These are phyloP conservation scores for Fusarium algeriense DNA, from an alignment of 2,329 filamentous ascomycete genomes.

Conservation along the genomic window DNA sequence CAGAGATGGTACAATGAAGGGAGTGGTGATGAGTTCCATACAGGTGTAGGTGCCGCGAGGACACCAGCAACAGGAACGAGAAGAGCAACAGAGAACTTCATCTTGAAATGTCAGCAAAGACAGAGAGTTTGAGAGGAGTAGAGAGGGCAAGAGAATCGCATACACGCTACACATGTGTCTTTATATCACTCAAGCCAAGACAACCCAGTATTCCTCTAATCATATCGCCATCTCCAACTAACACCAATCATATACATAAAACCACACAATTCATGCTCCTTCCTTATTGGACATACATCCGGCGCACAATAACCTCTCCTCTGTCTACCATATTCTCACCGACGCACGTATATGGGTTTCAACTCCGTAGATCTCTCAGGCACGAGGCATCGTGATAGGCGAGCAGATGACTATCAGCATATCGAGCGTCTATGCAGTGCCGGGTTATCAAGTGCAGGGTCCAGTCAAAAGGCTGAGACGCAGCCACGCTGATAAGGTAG, in stretches of 20 bases:
- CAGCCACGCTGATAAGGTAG: constrained; percentile 35
- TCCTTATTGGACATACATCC: constrained; percentile 32
- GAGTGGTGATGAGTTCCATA: constrained; percentile 26
- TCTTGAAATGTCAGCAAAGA: constrained; percentile 33
- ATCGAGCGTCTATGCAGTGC: constrained; percentile 12
- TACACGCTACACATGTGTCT: constrained; percentile 7
- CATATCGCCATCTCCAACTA: not conserved
- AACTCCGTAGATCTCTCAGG: constrained; percentile 25
- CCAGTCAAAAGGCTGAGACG: constrained; percentile 30
- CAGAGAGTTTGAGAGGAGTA: not conserved
- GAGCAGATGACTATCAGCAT: constrained; percentile 7
- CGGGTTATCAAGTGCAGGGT: constrained; percentile 13
- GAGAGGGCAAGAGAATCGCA: not conserved
- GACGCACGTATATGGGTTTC: constrained; percentile 25
- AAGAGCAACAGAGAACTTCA: constrained; percentile 50
- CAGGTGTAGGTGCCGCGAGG: constrained; percentile 49
- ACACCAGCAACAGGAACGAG: constrained; percentile 46
- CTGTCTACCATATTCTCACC: constrained; percentile 17
- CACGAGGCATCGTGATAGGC: constrained; percentile 41
- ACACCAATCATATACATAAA: constrained; percentile 9
- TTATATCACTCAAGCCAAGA: constrained; percentile 27
- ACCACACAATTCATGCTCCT: constrained; percentile 21
- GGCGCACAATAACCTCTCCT: constrained; percentile 14
- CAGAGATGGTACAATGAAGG: not conserved
- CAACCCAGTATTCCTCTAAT: not conserved